Evolutionary conservation across 1,139 yeast genomes (phyloP), one percentile per base, ranked within the genome.

Genomic region (Nematodospora anomalae): DNA sequence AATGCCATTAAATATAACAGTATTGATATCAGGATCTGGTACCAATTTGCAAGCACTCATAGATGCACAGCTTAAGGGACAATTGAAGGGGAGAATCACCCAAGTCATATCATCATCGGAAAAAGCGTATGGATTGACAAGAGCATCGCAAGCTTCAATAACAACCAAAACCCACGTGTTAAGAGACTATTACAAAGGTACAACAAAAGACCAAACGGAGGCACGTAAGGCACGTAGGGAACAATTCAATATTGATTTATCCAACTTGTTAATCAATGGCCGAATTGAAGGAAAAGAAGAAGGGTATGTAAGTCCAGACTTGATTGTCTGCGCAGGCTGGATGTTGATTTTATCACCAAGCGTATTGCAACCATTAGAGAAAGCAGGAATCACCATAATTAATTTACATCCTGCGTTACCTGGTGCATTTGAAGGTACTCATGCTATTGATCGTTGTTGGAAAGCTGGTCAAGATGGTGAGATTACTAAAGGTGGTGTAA

Each of bases 281-380:
- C 53, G 58, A 30, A 57, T 60, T 26, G 62, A 60, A 12, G 74
- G 66, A 11, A 40, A 34, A 2, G 13, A 30, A n/a, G 53, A 50
- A 21, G 44, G 49, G 5, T 69, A 75, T 41, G 61, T 58, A 28
- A 67, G 68, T 49, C 97, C 98, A 3, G 85, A 84, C 48, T 70
- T 92, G 46, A 80, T 92, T 32, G 97, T 92, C 6, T 92, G 98
- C 64, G 98, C 98, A 6, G 98, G 98, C 2, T 92, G 98, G 97
- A 83, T 92, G 92, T 75, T 92, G 40, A 92, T 92, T 42, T 71
- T 92, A 46, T 84, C 96, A 2, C 82, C 89, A 2, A 70, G 77
- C 12, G 88, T 87, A 44, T 68, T 92, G 45, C 66, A 69, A 32
- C 90, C 92, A 2, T 63, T 90, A 31, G 79, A 71, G 37, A 59